phyloP scores from a whole-genome alignment of 164 flowering plant genomes.

The Litsea cubeba region DNA sequence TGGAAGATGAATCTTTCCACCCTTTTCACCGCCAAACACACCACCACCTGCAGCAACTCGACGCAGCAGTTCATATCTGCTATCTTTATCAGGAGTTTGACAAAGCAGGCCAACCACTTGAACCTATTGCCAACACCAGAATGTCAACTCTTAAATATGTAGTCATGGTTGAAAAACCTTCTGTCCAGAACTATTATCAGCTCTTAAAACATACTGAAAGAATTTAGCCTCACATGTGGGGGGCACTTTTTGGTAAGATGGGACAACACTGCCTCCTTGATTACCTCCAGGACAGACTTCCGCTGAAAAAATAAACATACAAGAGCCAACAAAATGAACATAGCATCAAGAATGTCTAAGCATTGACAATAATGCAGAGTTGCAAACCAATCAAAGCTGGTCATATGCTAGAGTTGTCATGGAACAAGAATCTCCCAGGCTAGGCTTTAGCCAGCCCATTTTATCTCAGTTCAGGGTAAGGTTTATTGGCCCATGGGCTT shows the following conservation, averaged over 20 bases:
- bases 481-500: neutral
- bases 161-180: neutral
- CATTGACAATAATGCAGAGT: too few relatives aligned
- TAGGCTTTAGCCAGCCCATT: neutral
- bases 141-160: neutral
- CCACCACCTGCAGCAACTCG: slow-evolving; percentile 99
- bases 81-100: slow-evolving; percentile 81
- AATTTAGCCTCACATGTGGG: slow-evolving; percentile 65
- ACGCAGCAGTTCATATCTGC: slow-evolving; percentile 85
- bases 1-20: slow-evolving; percentile 88
- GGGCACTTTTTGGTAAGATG: slow-evolving; percentile 93
- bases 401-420: neutral
- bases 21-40: slow-evolving; percentile 56
- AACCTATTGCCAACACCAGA: slow-evolving; percentile 38
- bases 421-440: neutral
- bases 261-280: slow-evolving; percentile 84
- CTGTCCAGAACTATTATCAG: neutral
- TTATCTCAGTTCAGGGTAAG: neutral
- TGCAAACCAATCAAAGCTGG: too few relatives aligned
- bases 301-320: slow-evolving; percentile 40
- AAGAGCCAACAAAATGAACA: too few relatives aligned
- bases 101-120: slow-evolving; percentile 93
- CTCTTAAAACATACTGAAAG: slow-evolving; percentile 1
- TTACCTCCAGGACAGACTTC: slow-evolving; percentile 74
- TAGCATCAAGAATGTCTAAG: too few relatives aligned